Conservation (phyloP, 2,329 filamentous ascomycete species). For the Verticillium longisporum region DNA sequence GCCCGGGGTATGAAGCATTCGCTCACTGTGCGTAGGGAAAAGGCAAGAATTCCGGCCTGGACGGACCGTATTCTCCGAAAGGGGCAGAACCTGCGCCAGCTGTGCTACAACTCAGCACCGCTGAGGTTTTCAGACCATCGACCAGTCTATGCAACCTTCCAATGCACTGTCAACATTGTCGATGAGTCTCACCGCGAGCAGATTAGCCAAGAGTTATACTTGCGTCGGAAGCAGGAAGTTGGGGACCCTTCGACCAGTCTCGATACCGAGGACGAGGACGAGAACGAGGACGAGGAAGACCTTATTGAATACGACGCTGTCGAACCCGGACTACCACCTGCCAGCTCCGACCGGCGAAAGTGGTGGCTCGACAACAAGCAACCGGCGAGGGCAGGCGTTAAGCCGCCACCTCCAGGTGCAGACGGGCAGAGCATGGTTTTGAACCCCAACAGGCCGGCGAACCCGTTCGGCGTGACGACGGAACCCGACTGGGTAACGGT, state of each 20-base stretch:
- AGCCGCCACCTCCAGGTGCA: conserved; percentile 46
- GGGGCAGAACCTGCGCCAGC: conserved; percentile 74
- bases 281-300: conserved; percentile 70
- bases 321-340: conserved; percentile 66
- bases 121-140: conserved; percentile 90
- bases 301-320: conserved; percentile 75
- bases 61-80: conserved; percentile 89
- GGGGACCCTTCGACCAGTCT: conserved; percentile 47
- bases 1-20: background rate
- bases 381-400: conserved; percentile 66
- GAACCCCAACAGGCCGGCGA: conserved; percentile 69
- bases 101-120: conserved; percentile 75
- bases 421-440: conserved; percentile 51
- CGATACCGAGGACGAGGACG: conserved; percentile 51
- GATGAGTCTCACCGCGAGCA: conserved; percentile 66
- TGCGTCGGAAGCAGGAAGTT: conserved; percentile 58
- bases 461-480: conserved; percentile 69
- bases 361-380: conserved; percentile 67
- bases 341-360: conserved; percentile 61
- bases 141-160: conserved; percentile 88
- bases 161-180: conserved; percentile 74
- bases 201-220: conserved; percentile 71
- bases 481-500: conserved; percentile 81
- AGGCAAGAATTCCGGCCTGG: conserved; percentile 92
- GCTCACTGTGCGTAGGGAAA: conserved; percentile 57